Percentiles rank a stretch among this genome's conserved stretches.
Evolutionary conservation across 2,329 filamentous ascomycete species (phyloP).

Genomic region (Xylaria sp.): DNA sequence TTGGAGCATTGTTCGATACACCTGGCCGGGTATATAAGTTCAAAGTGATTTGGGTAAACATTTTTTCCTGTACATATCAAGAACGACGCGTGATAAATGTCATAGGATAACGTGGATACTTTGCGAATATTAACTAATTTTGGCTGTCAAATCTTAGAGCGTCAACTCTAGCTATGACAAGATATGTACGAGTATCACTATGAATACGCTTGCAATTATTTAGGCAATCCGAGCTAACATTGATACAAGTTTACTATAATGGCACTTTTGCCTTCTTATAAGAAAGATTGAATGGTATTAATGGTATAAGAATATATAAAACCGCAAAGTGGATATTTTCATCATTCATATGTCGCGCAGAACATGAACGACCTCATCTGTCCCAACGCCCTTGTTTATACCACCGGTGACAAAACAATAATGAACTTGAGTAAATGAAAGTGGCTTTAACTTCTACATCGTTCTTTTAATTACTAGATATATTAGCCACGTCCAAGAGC

Average conservation of each 20-base stretch:
- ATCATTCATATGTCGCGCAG: not conserved
- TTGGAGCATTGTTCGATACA: not conserved
- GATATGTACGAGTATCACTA: no score
- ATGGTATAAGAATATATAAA: conserved; percentile 8
- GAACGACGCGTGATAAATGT: not conserved
- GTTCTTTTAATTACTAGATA: conserved; percentile 35
- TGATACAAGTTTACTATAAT: not conserved
- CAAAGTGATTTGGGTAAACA: not conserved
- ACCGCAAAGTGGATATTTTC: not conserved
- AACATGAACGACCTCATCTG: not conserved
- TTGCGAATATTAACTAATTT: not conserved
- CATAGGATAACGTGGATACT: not conserved
- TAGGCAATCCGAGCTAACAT: not conserved
- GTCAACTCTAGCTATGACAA: not conserved
- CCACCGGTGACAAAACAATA: not conserved
- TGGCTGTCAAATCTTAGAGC: not conserved
- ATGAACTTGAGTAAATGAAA: not conserved
- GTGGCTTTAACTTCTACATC: conserved; percentile 18
- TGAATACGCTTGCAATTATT: not conserved
- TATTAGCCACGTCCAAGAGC: conserved; percentile 18
- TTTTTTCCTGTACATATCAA: not conserved
- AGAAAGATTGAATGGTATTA: conserved; percentile 8
- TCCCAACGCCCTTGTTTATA: conserved; percentile 23
- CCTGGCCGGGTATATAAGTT: not conserved
- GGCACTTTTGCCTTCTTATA: no score